Conservation (phyloP, 768 basidiomycete species). For the Mycena sanguinolenta region DNA sequence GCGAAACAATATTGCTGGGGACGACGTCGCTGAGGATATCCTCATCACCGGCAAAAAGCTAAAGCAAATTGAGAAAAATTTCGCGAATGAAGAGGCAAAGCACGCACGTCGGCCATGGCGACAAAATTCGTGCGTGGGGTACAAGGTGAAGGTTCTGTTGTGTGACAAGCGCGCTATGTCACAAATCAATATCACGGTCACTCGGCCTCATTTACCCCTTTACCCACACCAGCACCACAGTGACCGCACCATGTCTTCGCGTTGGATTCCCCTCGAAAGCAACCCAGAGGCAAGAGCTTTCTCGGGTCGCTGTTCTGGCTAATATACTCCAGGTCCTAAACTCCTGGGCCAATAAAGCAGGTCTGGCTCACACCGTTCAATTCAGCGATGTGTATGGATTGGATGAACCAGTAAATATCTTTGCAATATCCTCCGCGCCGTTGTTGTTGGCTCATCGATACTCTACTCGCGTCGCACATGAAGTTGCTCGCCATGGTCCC, state of each 20-base stretch:
- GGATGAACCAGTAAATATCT: constrained; percentile 70
- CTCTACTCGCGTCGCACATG: too few species aligned
- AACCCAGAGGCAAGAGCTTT: constrained; percentile 61
- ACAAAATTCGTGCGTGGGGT: neutral
- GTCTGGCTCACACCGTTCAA: constrained; percentile 63
- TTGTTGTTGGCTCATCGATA: neutral
- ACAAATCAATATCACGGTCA: neutral
- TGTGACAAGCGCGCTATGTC: too few species aligned
- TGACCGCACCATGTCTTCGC: constrained; percentile 34
- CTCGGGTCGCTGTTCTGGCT: constrained; percentile 19
- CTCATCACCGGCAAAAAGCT: constrained; percentile 61
- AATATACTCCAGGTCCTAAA: constrained; percentile 60
- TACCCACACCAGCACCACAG: too few species aligned
- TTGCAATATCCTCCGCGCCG: too few species aligned
- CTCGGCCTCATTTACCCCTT: too few species aligned
- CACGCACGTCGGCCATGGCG: constrained; percentile 16
- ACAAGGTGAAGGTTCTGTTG: neutral
- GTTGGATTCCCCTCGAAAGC: constrained; percentile 87
- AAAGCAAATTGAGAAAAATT: neutral
- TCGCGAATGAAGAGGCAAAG: neutral
- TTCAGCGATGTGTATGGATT: constrained; percentile 84
- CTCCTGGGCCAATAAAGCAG: constrained; percentile 79
- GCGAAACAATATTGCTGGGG: constrained; percentile 91
- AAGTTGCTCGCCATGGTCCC: constrained; percentile 81
- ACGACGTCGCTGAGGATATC: constrained; percentile 93